Evolutionary conservation across 2,329 filamentous ascomycete genomes (phyloP).

Genomic region (Plectosphaerella sp.): DNA sequence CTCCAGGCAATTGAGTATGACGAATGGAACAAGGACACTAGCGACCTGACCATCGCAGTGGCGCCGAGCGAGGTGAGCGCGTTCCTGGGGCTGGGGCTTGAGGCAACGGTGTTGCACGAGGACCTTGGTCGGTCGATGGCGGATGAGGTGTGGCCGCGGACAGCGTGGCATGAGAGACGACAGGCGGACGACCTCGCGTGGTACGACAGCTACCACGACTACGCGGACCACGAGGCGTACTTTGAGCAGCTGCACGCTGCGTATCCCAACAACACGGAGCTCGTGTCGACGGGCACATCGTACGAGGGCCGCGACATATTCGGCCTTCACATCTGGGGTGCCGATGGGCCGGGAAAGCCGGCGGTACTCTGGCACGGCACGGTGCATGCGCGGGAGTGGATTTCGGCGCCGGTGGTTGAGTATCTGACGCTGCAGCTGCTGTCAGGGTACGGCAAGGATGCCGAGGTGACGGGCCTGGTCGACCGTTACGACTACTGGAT

Average conservation of each 20-base stretch:
- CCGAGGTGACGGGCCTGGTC: slow-evolving; percentile 34
- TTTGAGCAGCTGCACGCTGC: slow-evolving; percentile 33
- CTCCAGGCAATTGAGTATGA: neutral
- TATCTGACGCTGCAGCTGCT: slow-evolving; percentile 43
- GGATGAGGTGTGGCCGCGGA: slow-evolving; percentile 14
- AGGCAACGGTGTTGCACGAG: slow-evolving; percentile 21
- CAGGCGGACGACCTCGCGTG: slow-evolving; percentile 30
- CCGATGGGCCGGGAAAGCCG: slow-evolving; percentile 37
- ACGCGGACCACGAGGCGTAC: slow-evolving; percentile 42
- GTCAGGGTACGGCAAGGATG: slow-evolving; percentile 30
- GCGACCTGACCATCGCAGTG: slow-evolving; percentile 25
- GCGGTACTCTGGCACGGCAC: slow-evolving; percentile 47
- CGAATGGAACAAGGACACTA: neutral
- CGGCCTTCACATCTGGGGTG: slow-evolving; percentile 49
- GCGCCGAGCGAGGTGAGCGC: slow-evolving; percentile 19
- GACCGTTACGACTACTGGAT: slow-evolving; percentile 55
- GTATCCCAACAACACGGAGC: slow-evolving; percentile 40
- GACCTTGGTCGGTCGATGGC: slow-evolving; percentile 22
- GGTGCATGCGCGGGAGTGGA: slow-evolving; percentile 51
- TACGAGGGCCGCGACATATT: slow-evolving; percentile 48
- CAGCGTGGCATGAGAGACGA: slow-evolving; percentile 8
- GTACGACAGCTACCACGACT: slow-evolving; percentile 46
- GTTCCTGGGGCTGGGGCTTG: slow-evolving; percentile 22
- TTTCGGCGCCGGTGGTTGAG: slow-evolving; percentile 40
- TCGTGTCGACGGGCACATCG: slow-evolving; percentile 39